These are phyloP conservation scores for Ochromonadaceae sp. DNA, from an alignment of 352 stramenopile genomes.

Conservation along the genomic window DNA sequence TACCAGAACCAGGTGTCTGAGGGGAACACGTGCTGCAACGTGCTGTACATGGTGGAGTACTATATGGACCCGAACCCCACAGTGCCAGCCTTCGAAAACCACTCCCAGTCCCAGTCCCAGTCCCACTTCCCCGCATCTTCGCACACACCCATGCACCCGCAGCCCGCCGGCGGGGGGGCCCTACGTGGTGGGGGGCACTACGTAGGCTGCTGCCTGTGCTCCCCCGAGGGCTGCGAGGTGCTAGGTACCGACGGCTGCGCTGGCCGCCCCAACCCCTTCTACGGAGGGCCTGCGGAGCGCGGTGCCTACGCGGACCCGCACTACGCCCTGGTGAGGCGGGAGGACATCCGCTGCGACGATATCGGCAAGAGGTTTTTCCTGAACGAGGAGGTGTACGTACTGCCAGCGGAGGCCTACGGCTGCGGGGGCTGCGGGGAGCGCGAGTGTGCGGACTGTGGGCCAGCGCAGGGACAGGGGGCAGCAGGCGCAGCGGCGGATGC, in stretches of 20 bases:
- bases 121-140: too few relatives aligned
- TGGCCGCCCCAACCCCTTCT: conserved; percentile 2
- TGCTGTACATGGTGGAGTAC: conserved; percentile 32
- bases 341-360: neutral
- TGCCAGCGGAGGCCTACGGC: neutral
- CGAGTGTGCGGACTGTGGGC: too few relatives aligned
- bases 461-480: neutral
- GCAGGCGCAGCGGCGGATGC: neutral
- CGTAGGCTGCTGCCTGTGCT: neutral
- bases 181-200: neutral
- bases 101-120: neutral
- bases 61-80: neutral
- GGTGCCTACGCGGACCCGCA: neutral
- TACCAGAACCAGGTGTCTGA: conserved; percentile 29
- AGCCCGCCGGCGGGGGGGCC: neutral
- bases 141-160: too few relatives aligned
- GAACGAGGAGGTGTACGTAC: neutral
- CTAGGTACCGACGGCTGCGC: neutral
- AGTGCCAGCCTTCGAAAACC: neutral
- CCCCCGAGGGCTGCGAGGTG: neutral
- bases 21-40: conserved; percentile 22
- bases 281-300: neutral
- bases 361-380: neutral
- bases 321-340: neutral
- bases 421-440: too few relatives aligned